phyloP scores from a whole-genome alignment of 441 rosid species.

The Populus trichocarpa region DNA sequence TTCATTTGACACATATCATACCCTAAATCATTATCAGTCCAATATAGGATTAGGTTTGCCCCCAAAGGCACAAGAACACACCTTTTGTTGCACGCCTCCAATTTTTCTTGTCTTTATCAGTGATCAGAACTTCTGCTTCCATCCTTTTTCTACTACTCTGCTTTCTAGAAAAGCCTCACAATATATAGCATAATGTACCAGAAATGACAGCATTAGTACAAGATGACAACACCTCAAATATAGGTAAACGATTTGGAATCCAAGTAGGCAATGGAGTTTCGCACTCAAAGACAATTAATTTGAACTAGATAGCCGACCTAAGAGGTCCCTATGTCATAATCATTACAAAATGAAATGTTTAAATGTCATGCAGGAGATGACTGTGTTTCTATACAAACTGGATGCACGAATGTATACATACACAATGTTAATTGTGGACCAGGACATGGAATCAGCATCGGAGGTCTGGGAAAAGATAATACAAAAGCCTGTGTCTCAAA shows the following conservation, averaged over 20 bases:
- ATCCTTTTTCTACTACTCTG: conserved; percentile 12
- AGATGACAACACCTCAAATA: background rate
- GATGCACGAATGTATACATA: conserved; percentile 82
- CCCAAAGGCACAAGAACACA: conserved; percentile 21
- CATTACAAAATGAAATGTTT: conserved; percentile 10
- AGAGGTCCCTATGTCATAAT: conserved; percentile 1
- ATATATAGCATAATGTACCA: conserved; percentile 6
- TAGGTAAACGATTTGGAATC: background rate
- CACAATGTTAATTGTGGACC: conserved; percentile 95
- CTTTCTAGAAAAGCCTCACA: conserved; percentile 15
- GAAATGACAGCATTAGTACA: conserved; percentile 19
- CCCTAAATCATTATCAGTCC: conserved; percentile 15
- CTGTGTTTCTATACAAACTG: conserved; percentile 90
- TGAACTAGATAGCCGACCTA: background rate
- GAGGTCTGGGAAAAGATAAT: conserved; percentile 78
- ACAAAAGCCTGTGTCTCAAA: conserved; percentile 94
- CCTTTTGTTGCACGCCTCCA: conserved; percentile 14
- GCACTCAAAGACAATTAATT: background rate
- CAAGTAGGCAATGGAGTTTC: background rate
- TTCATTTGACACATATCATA: conserved; percentile 17
- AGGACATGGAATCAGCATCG: conserved; percentile 98
- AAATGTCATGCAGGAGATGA: conserved; percentile 75
- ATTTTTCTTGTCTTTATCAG: conserved; percentile 29
- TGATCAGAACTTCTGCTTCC: conserved; percentile 19
- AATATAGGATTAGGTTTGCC: conserved; percentile 23